Conservation (phyloP, 2,329 filamentous ascomycete genomes). For the Claviceps capensis region DNA sequence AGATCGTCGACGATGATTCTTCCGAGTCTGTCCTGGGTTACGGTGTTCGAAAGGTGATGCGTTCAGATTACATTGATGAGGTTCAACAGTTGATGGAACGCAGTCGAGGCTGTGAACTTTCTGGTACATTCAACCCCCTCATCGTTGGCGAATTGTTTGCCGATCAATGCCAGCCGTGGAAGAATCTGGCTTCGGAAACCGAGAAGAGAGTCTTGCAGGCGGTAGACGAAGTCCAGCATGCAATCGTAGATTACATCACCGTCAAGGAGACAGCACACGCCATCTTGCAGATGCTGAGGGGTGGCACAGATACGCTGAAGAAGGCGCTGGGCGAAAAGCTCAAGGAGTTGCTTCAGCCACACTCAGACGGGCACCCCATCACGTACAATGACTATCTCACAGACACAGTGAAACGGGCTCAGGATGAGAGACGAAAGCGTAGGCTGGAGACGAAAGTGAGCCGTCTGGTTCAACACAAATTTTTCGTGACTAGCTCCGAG, state of each 20-base stretch:
- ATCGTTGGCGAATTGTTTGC: constrained; percentile 45
- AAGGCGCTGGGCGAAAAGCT: constrained; percentile 15
- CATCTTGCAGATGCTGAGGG: constrained; percentile 9
- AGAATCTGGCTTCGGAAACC: constrained; percentile 21
- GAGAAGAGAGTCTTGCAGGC: constrained; percentile 5
- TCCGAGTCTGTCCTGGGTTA: too few species aligned
- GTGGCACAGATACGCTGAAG: constrained; percentile 9
- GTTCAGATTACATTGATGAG: constrained; percentile 9
- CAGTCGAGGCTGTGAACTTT: constrained; percentile 35
- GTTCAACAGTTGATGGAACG: constrained; percentile 11
- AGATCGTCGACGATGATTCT: constrained; percentile 15
- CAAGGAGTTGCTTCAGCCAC: constrained; percentile 1
- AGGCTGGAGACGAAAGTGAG: neutral
- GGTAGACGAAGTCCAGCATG: constrained; percentile 4
- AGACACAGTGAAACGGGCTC: constrained; percentile 20
- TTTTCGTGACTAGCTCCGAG: neutral
- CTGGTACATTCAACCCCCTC: constrained; percentile 45
- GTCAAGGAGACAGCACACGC: constrained; percentile 6
- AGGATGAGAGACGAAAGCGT: constrained; percentile 4
- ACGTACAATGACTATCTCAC: constrained; percentile 39
- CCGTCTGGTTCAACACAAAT: rapidly evolving
- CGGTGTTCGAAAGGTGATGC: neutral
- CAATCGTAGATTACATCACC: constrained; percentile 7
- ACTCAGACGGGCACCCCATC: constrained; percentile 27
- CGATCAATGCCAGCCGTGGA: constrained; percentile 44